phyloP scores from a whole-genome alignment of 2,329 filamentous ascomycete genomes.

The Aspergillus transmontanensis region DNA sequence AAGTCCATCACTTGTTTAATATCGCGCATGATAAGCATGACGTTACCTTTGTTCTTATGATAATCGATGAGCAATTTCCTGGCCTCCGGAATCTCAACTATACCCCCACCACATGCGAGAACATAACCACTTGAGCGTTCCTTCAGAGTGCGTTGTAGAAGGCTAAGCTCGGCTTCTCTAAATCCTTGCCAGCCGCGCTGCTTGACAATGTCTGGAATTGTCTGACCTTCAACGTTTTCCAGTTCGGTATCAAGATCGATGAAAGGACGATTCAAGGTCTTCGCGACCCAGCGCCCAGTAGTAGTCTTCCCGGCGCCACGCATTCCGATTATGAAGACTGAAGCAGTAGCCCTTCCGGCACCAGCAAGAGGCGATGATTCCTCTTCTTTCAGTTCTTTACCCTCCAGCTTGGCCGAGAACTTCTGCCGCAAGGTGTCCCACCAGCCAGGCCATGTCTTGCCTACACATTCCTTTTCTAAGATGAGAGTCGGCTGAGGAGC shows the following conservation, averaged over 20 bases:
- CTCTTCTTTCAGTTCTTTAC: constrained; percentile 61
- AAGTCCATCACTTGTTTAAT: constrained; percentile 88
- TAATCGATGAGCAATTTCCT: constrained; percentile 75
- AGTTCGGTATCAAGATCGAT: constrained; percentile 87
- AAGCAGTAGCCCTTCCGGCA: constrained; percentile 54
- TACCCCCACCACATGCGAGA: constrained; percentile 90
- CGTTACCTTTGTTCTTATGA: constrained; percentile 74
- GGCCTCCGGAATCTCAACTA: constrained; percentile 83
- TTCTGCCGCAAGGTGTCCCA: constrained; percentile 84
- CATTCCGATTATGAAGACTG: constrained; percentile 96
- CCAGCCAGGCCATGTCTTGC: constrained; percentile 99
- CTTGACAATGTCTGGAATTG: constrained; percentile 84
- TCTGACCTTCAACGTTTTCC: constrained; percentile 70
- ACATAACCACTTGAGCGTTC: constrained; percentile 76
- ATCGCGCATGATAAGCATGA: constrained; percentile 84
- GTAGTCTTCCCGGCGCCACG: constrained; percentile 96
- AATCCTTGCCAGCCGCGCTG: constrained; percentile 85
- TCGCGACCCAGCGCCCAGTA: constrained; percentile 80
- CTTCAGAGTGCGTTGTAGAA: constrained; percentile 72
- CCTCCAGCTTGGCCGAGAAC: constrained; percentile 76
- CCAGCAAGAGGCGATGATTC: constrained; percentile 40
- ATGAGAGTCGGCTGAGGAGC: constrained; percentile 74
- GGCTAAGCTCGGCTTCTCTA: constrained; percentile 72
- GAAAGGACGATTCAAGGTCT: constrained; percentile 73
- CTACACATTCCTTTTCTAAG: constrained; percentile 87